phyloP scores from a whole-genome alignment of 75 land plant species.

The Adiantum capillusveneris region DNA sequence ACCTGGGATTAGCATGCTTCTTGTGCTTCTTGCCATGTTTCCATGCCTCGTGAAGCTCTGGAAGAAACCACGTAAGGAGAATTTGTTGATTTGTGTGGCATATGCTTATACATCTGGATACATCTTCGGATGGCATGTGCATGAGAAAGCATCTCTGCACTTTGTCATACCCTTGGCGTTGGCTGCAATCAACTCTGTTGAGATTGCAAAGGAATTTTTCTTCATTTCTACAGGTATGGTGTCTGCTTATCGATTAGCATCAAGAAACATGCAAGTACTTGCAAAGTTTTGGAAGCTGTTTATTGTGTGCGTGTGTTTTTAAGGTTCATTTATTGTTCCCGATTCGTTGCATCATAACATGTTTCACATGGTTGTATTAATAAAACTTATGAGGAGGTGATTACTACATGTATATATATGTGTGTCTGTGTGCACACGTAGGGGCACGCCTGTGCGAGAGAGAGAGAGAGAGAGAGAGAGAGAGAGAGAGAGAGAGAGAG shows the following conservation, averaged over 20 bases:
- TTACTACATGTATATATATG: no score
- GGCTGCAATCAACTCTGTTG: slow-evolving; percentile 41
- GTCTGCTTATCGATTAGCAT: no score
- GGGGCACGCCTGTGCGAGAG: no score
- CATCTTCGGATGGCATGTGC: slow-evolving; percentile 97
- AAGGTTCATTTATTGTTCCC: no score
- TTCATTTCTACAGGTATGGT: slow-evolving; percentile 77
- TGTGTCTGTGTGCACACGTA: no score
- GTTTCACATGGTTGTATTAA: no score
- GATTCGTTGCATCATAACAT: no score
- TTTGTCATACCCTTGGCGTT: slow-evolving; percentile 73
- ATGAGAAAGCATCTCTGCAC: slow-evolving; percentile 95
- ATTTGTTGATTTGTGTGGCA: slow-evolving; percentile 57
- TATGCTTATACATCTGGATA: slow-evolving; percentile 88
- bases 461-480: not conserved
- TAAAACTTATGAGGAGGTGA: no score
- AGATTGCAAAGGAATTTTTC: slow-evolving; percentile 66
- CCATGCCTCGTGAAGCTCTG: slow-evolving; percentile 73
- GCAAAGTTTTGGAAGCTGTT: no score
- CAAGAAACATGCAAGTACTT: no score
- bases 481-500: not conserved
- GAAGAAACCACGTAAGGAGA: slow-evolving; percentile 45
- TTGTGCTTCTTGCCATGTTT: slow-evolving; percentile 56
- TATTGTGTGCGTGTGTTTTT: no score
- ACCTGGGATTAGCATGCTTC: slow-evolving; percentile 46